Evolutionary conservation across 2,329 filamentous ascomycete species (phyloP).

Genomic region (Diaporthe sp.): DNA sequence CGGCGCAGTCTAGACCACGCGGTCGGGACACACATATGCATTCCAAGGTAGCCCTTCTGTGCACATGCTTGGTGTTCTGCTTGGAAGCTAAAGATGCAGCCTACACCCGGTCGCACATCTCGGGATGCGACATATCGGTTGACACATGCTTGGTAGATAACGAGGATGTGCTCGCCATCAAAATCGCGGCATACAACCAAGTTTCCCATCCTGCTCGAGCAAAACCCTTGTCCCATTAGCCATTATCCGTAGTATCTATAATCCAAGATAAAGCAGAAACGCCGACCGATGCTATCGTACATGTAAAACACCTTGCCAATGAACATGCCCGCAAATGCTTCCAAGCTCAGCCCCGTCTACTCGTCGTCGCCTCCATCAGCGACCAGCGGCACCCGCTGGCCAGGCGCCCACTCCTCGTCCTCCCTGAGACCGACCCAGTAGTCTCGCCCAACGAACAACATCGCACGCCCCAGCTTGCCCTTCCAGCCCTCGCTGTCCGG

Average conservation of each 20-base stretch:
- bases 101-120: neutral
- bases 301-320: constrained; percentile 9
- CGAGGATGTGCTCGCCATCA: constrained; percentile 4
- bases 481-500: constrained; percentile 85
- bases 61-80: neutral
- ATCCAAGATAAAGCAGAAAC: constrained; percentile 9
- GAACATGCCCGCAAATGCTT: constrained; percentile 1
- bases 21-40: constrained; percentile 18
- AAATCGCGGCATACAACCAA: neutral
- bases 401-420: constrained; percentile 76
- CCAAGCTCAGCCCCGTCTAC: neutral
- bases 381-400: constrained; percentile 54
- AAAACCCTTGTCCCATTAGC: constrained; percentile 23
- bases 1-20: constrained; percentile 15
- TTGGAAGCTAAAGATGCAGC: neutral
- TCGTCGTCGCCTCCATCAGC: constrained; percentile 9
- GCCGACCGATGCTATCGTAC: constrained; percentile 31
- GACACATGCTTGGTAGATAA: neutral
- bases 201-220: neutral
- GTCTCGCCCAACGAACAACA: constrained; percentile 79
- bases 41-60: neutral
- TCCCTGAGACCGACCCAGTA: constrained; percentile 82
- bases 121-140: neutral
- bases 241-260: neutral
- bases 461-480: constrained; percentile 81